These are phyloP conservation scores for Senna siamea DNA, from an alignment of 306 rosid genomes.

Conservation along the genomic window DNA sequence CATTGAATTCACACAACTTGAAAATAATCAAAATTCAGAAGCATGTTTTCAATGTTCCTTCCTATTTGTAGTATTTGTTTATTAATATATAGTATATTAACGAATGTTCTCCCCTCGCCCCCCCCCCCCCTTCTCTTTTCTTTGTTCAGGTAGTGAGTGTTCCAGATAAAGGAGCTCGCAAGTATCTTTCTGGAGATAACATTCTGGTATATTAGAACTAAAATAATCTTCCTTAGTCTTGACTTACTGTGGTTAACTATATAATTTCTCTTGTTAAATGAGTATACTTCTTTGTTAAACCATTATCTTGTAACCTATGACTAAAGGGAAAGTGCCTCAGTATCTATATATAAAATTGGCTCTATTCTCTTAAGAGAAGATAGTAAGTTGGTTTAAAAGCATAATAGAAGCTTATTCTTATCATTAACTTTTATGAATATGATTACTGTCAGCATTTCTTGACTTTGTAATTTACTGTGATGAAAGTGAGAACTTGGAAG, in stretches of 20 bases:
- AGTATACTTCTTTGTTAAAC: not conserved
- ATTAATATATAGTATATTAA: not conserved
- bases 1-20: slow-evolving; percentile 2
- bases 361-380: slow-evolving; percentile 19
- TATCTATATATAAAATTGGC: not conserved
- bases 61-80: not conserved
- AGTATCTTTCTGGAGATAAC: slow-evolving; percentile 58
- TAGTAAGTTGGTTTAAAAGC: slow-evolving; percentile 6
- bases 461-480: not conserved
- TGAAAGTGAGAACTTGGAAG: slow-evolving; percentile 21
- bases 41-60: slow-evolving; percentile 13
- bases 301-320: slow-evolving; percentile 4
- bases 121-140: slow-evolving; percentile 8
- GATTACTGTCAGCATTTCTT: not conserved
- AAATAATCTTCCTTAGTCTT: slow-evolving; percentile 6
- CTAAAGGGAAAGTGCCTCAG: not conserved
- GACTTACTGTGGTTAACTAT: slow-evolving; percentile 18
- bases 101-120: not conserved
- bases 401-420: not conserved
- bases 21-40: not conserved
- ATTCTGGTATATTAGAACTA: slow-evolving; percentile 51
- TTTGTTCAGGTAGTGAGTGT: slow-evolving; percentile 62
- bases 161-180: slow-evolving; percentile 70
- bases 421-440: not conserved
- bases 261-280: not conserved